A percentile compares a stretch with the other conserved stretches of the same genome.
Evolutionary conservation across 2,329 filamentous ascomycete species (phyloP).

Genomic region (Pyrenophora tritici-repentis): DNA sequence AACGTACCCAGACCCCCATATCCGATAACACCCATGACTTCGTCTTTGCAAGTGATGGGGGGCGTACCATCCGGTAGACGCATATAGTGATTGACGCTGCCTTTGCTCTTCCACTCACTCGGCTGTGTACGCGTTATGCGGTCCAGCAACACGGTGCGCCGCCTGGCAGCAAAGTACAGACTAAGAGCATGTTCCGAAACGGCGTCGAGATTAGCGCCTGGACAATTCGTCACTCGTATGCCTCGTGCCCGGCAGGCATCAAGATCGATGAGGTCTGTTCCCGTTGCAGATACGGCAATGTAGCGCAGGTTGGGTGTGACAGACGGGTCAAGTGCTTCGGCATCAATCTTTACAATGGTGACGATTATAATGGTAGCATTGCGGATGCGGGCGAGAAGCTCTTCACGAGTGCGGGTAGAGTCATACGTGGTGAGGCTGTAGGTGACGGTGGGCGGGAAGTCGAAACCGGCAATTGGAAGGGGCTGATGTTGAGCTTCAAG

Average conservation of each 20-base stretch:
- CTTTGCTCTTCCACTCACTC: constrained; percentile 50
- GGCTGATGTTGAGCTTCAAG: constrained; percentile 53
- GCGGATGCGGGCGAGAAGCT: constrained; percentile 50
- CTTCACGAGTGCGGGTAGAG: constrained; percentile 30
- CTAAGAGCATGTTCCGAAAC: constrained; percentile 58
- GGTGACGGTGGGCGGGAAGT: constrained; percentile 44
- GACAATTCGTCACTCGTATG: constrained; percentile 54
- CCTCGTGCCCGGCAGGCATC: constrained; percentile 50
- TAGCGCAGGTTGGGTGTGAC: constrained; percentile 51
- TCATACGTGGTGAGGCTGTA: constrained; percentile 50
- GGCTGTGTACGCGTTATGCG: constrained; percentile 30
- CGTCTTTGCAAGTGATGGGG: constrained; percentile 55
- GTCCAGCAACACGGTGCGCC: constrained; percentile 47
- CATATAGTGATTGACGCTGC: constrained; percentile 42
- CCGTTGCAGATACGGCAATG: constrained; percentile 54
- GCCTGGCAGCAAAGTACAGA: constrained; percentile 55
- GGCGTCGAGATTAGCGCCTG: constrained; percentile 54
- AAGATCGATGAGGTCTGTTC: constrained; percentile 55
- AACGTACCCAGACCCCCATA: constrained; percentile 54
- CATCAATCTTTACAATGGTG: constrained; percentile 50
- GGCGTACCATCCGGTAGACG: constrained; percentile 44
- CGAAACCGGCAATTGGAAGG: constrained; percentile 43
- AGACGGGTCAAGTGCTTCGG: constrained; percentile 45
- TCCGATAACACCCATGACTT: constrained; percentile 56
- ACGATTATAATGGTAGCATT: constrained; percentile 55